Base-by-base conservation (phyloP, 306 rosid species). In the Prunus mume region DNA sequence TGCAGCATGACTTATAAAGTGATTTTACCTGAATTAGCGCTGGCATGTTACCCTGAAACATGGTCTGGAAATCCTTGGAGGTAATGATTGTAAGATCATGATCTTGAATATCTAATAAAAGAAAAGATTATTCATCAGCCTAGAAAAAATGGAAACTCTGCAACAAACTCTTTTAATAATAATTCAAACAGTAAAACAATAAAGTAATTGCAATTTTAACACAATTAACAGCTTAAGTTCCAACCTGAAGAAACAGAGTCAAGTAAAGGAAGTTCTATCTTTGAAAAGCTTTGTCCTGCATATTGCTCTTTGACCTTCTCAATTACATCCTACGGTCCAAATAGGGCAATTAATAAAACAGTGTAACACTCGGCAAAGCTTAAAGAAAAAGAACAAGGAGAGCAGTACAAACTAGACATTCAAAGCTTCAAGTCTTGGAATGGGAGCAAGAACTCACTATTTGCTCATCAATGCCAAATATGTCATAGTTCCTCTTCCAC, bases 401-500 rank as follows among this genome's bases (percentile, higher is more conserved):
- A 41, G 13, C 9, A 20, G 58, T 49, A 6, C 67, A 25, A 70
- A 69, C 67, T 69, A 68, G 67, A 22, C 46, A 63, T 30, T 47
- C 32, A 67, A 2, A 27, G 70, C 28, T 45, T 49, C 14, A 52
- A 71, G 77, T 73, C 38, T 41, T 17, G 41, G 54, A 57, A 25
- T 70, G 74, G 60, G 78, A 28, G 75, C 47, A 62, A 72, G 24
- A 73, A 86, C 97, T 85, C 86, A 95, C 99, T 32, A 76, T 71
- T 57, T 92, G 93, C 83, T 92, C 99, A 47, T 89, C 97, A 19
- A 95, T 79, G 69, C 91, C 96, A 78, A 88, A 95, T 57, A 87
- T 43, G 77, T 95, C 97, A 27, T 95, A 92, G 87, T 90, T 89
- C 69, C 87, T 91, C 86, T 95, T 95, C 97, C 97, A 88, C 8